phyloP scores from a whole-genome alignment of 2,329 filamentous ascomycete species.

The Blastomyces parvus region DNA sequence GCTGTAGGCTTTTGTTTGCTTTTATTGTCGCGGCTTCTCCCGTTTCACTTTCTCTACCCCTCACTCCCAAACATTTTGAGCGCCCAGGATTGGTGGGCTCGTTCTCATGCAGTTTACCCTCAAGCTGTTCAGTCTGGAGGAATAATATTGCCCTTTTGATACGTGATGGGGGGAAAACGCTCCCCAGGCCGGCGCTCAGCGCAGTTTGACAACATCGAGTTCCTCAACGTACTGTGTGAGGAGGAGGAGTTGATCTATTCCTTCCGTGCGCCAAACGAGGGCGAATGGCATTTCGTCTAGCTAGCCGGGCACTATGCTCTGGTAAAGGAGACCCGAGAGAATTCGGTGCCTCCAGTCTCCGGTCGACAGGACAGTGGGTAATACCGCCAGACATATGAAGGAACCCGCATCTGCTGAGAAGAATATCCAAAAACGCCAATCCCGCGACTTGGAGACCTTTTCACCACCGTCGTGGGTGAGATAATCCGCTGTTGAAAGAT shows the following conservation, averaged over 20 bases:
- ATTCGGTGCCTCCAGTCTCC: neutral
- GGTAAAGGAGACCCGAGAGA: conserved; percentile 30
- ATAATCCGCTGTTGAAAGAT: conserved; percentile 28
- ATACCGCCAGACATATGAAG: neutral
- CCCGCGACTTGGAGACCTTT: neutral
- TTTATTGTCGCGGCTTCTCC: no score
- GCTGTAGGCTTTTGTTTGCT: no score
- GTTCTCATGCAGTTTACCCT: neutral
- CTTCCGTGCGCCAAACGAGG: neutral
- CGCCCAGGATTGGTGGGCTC: no score
- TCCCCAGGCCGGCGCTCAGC: neutral
- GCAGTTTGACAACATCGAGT: neutral
- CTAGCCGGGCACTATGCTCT: conserved; percentile 17
- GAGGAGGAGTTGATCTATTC: neutral
- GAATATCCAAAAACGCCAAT: neutral
- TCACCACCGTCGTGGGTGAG: neutral
- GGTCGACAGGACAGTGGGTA: neutral
- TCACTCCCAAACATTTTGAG: no score
- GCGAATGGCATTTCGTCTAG: neutral
- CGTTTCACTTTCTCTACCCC: no score
- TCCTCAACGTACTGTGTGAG: neutral
- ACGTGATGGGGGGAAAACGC: neutral
- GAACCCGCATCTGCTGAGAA: neutral
- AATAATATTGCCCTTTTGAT: neutral
- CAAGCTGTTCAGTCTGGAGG: neutral